These are phyloP conservation scores for Fusarium fracticaudum DNA, from an alignment of 2,329 filamentous ascomycete species.

Conservation along the genomic window DNA sequence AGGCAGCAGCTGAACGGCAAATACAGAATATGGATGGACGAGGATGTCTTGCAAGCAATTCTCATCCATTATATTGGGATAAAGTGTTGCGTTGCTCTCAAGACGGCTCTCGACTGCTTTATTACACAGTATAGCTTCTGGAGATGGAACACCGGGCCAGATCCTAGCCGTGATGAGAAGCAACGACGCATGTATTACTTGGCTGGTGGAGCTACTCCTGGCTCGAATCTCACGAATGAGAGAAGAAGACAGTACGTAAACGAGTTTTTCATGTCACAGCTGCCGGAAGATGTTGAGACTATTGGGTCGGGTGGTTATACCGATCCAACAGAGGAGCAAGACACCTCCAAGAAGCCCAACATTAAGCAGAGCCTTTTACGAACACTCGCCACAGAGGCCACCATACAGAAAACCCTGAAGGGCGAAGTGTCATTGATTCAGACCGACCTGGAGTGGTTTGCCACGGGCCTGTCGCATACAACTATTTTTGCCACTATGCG, in stretches of 20 bases:
- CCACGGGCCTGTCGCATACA: background rate
- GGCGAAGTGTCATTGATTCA: background rate
- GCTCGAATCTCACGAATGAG: background rate
- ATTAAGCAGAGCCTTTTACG: background rate
- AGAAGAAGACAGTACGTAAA: background rate
- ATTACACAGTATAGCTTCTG: background rate
- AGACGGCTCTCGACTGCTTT: background rate
- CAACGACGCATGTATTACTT: background rate
- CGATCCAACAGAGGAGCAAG: background rate
- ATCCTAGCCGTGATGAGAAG: background rate
- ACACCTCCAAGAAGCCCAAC: background rate
- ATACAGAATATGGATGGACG: conserved; percentile 3
- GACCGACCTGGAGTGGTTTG: conserved; percentile 1
- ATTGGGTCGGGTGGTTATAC: background rate
- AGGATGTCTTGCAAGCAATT: background rate
- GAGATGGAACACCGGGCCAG: background rate
- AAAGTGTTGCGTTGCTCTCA: background rate
- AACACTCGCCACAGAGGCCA: background rate
- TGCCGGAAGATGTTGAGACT: background rate
- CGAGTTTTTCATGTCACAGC: background rate
- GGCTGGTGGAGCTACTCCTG: background rate
- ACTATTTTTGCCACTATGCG: background rate
- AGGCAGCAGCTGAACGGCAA: background rate
- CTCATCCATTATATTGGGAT: conserved; percentile 1
- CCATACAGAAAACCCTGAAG: background rate